Percentiles rank a stretch among this genome's conserved stretches.
These are phyloP conservation scores for Microdochium nivale DNA, from an alignment of 2,329 filamentous ascomycete species.

Conservation along the genomic window DNA sequence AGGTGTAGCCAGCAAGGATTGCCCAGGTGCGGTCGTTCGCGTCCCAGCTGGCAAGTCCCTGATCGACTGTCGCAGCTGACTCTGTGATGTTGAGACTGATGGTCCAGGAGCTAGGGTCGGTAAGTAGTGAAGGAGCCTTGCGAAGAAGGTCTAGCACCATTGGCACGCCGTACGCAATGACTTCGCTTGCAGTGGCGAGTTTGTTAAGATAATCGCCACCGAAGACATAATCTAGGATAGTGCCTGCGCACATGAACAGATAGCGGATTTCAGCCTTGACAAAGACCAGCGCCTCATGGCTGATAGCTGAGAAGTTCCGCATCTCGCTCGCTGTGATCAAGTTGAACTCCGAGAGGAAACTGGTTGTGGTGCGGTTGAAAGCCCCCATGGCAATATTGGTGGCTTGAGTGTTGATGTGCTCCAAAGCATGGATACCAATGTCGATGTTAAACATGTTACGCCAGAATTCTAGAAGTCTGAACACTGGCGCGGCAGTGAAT, in stretches of 20 bases:
- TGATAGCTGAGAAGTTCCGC: slow-evolving; percentile 68
- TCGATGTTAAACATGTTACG: slow-evolving; percentile 23
- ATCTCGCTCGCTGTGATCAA: slow-evolving; percentile 51
- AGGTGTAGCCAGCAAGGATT: slow-evolving; percentile 71
- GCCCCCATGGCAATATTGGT: slow-evolving; percentile 11
- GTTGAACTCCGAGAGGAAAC: slow-evolving; percentile 40
- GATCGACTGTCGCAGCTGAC: slow-evolving; percentile 33
- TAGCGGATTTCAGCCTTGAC: slow-evolving; percentile 45
- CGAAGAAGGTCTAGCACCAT: slow-evolving; percentile 16
- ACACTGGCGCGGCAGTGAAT: slow-evolving; percentile 32
- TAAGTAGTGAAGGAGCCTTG: slow-evolving; percentile 23
- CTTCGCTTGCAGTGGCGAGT: slow-evolving; percentile 9
- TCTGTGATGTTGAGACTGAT: slow-evolving; percentile 43
- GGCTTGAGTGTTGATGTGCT: background rate
- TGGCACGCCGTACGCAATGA: slow-evolving; percentile 9
- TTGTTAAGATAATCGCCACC: slow-evolving; percentile 31
- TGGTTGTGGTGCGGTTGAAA: slow-evolving; percentile 36
- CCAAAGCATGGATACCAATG: slow-evolving; percentile 13
- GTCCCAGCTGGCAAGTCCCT: slow-evolving; percentile 59
- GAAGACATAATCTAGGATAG: slow-evolving; percentile 32
- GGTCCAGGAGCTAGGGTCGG: slow-evolving; percentile 47
- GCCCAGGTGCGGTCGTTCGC: slow-evolving; percentile 59
- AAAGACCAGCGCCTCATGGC: slow-evolving; percentile 58
- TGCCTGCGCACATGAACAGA: slow-evolving; percentile 29
- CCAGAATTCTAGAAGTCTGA: slow-evolving; percentile 30